Evolutionary conservation across 768 basidiomycete species (phyloP).

Genomic region (Clathrus columnatus): DNA sequence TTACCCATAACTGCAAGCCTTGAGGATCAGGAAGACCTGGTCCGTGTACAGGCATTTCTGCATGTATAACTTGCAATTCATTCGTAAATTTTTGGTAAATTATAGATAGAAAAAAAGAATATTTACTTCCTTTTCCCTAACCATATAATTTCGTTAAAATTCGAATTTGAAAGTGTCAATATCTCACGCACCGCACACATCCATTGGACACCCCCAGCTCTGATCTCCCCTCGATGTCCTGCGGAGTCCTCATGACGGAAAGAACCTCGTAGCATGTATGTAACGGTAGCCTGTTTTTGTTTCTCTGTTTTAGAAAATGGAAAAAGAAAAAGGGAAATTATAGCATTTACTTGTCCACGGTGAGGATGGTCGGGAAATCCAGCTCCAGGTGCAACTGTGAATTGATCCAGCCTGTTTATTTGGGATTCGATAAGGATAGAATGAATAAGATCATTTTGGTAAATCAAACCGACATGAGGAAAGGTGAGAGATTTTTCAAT

Average conservation of each 20-base stretch:
- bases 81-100: not conserved
- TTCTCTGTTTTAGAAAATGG: slow-evolving; percentile 21
- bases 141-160: slow-evolving; percentile 1
- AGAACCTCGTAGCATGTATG: slow-evolving; percentile 29
- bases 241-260: slow-evolving; percentile 88
- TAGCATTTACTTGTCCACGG: slow-evolving; percentile 66
- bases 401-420: slow-evolving; percentile 56
- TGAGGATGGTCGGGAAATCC: slow-evolving; percentile 94
- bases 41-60: slow-evolving; percentile 82
- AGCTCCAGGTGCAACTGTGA: slow-evolving; percentile 59
- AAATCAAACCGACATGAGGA: slow-evolving; percentile 52
- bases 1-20: slow-evolving; percentile 76
- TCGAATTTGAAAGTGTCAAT: not conserved
- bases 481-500: slow-evolving; percentile 79
- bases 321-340: slow-evolving; percentile 16
- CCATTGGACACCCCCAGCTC: slow-evolving; percentile 88
- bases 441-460: not conserved
- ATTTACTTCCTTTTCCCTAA: slow-evolving; percentile 50
- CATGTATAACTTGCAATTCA: slow-evolving; percentile 47
- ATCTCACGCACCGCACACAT: slow-evolving; percentile 65
- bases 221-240: slow-evolving; percentile 71
- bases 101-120: not conserved
- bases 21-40: slow-evolving; percentile 59
- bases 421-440: not conserved
- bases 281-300: slow-evolving; percentile 32